phyloP scores from a whole-genome alignment of 192 early-diverging fungal genomes.

The Coemansia aciculifera region DNA sequence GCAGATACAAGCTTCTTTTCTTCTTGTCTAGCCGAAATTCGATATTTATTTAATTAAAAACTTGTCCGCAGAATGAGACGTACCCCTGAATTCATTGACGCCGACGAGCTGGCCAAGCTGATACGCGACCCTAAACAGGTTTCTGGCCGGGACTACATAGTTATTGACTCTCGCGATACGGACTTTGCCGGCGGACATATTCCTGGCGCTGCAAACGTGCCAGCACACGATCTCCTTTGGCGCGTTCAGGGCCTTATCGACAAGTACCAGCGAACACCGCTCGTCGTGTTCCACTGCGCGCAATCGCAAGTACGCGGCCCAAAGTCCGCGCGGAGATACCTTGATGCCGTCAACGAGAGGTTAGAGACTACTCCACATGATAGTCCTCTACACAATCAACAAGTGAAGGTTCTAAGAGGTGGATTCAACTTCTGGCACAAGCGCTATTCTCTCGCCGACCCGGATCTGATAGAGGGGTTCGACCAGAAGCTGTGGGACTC shows the following conservation, averaged over 20 bases:
- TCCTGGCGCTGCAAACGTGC: slow-evolving; percentile 71
- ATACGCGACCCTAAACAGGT: slow-evolving; percentile 59
- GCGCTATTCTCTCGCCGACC: slow-evolving; percentile 56
- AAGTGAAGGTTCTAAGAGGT: slow-evolving; percentile 62
- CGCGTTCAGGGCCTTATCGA: slow-evolving; percentile 46
- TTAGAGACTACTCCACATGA: slow-evolving; percentile 11
- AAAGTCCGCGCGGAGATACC: slow-evolving; percentile 68
- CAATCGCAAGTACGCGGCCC: slow-evolving; percentile 82
- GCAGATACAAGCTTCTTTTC: neutral
- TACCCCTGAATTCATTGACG: slow-evolving; percentile 14
- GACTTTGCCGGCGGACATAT: slow-evolving; percentile 76
- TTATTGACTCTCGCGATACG: slow-evolving; percentile 73
- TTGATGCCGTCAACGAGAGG: slow-evolving; percentile 41
- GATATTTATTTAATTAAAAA: neutral
- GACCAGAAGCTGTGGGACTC: slow-evolving; percentile 54
- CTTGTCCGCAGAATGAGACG: neutral
- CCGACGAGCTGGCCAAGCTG: slow-evolving; percentile 56
- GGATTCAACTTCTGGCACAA: slow-evolving; percentile 70
- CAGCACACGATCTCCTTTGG: slow-evolving; percentile 62
- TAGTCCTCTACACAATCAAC: slow-evolving; percentile 28
- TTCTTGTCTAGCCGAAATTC: neutral
- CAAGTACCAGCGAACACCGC: slow-evolving; percentile 61
- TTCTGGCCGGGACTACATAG: slow-evolving; percentile 68
- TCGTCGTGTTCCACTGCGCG: slow-evolving; percentile 84
- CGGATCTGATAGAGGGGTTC: slow-evolving; percentile 63